These are phyloP conservation scores for Lactifluus echinatus DNA, from an alignment of 768 basidiomycete species.

Conservation along the genomic window DNA sequence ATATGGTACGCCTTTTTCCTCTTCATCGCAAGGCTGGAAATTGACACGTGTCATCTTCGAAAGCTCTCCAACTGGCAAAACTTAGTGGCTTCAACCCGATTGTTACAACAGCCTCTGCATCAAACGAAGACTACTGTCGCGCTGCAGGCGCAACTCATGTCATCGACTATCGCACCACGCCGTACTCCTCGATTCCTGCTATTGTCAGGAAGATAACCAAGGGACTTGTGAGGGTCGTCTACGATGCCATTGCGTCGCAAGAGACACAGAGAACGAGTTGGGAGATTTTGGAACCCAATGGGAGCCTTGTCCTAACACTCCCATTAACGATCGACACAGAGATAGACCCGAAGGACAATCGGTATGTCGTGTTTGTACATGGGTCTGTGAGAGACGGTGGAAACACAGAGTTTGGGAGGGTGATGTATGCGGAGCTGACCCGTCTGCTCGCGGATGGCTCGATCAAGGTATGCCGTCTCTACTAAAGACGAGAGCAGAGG, in stretches of 20 bases:
- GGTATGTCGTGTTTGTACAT: background rate
- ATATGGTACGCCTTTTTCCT: constrained; percentile 30
- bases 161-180: constrained; percentile 17
- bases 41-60: background rate
- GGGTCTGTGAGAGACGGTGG: background rate
- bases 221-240: constrained; percentile 10
- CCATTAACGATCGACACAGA: background rate
- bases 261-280: constrained; percentile 14
- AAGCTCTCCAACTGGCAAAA: constrained; percentile 18
- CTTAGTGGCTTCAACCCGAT: constrained; percentile 21
- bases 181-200: constrained; percentile 4
- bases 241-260: constrained; percentile 16
- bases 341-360: background rate
- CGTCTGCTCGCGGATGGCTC: constrained; percentile 5
- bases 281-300: constrained; percentile 17
- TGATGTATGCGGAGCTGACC: constrained; percentile 2
- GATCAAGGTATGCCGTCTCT: constrained; percentile 10
- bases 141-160: constrained; percentile 19
- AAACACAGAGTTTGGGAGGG: constrained; percentile 1
- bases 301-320: constrained; percentile 9
- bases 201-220: constrained; percentile 14
- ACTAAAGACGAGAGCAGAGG: background rate
- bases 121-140: constrained; percentile 10
- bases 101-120: constrained; percentile 16
- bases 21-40: background rate